A percentile compares a stretch with the other conserved stretches of the same genome.
These are phyloP conservation scores for Uncinocarpus reesii DNA, from an alignment of 2,329 filamentous ascomycete species.

Conservation along the genomic window DNA sequence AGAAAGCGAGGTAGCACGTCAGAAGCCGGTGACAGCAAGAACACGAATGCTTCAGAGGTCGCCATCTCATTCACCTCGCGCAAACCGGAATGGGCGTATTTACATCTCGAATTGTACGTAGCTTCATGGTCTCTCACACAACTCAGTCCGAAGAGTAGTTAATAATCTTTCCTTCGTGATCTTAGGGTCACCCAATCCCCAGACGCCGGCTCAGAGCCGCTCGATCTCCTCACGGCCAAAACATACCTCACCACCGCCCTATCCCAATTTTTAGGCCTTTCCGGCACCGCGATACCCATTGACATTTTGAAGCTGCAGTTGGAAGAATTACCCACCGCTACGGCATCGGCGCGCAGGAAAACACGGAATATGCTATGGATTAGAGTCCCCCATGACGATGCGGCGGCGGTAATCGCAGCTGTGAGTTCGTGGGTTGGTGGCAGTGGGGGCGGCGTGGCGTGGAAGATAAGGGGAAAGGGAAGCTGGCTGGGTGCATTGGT, in stretches of 20 bases:
- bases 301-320: constrained; percentile 37
- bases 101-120: constrained; percentile 35
- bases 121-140: neutral
- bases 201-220: constrained; percentile 12
- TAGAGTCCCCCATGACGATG: constrained; percentile 38
- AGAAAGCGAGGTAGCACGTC: constrained; percentile 8
- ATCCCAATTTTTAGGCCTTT: constrained; percentile 39
- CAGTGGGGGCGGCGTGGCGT: constrained; percentile 24
- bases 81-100: constrained; percentile 36
- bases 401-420: constrained; percentile 34
- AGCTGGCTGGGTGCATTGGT: constrained; percentile 30
- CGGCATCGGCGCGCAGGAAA: constrained; percentile 15
- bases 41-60: neutral
- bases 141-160: neutral
- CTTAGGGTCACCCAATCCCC: constrained; percentile 15
- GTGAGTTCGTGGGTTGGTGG: constrained; percentile 40
- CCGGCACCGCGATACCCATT: constrained; percentile 38
- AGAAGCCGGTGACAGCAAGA: neutral
- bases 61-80: constrained; percentile 30
- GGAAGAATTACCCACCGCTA: constrained; percentile 2
- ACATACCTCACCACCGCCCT: constrained; percentile 39
- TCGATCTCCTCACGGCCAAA: constrained; percentile 40
- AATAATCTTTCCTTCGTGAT: constrained; percentile 18
- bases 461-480: constrained; percentile 31
- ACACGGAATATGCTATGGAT: constrained; percentile 30